Conservation (phyloP, 1,284 basidiomycete genomes). For the Bondarzewia mesenterica region DNA sequence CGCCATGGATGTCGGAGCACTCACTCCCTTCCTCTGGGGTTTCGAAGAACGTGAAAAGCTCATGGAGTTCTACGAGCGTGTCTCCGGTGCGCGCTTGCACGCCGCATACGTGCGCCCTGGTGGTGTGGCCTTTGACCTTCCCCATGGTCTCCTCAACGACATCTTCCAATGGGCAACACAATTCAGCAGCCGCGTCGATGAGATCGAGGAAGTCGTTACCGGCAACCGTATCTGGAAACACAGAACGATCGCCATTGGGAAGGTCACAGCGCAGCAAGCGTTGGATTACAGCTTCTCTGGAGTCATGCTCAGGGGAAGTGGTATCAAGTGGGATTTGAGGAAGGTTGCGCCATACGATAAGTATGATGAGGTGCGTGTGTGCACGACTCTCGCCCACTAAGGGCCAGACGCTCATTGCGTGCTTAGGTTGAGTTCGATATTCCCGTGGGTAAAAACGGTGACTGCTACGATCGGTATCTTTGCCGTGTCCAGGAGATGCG, state of each 20-base stretch:
- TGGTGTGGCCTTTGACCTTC: conserved; percentile 96
- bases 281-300: conserved; percentile 93
- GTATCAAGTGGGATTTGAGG: conserved; percentile 91
- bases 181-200: conserved; percentile 86
- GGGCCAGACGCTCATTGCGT: not conserved
- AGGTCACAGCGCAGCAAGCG: conserved; percentile 89
- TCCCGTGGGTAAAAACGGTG: conserved; percentile 93
- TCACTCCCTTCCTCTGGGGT: conserved; percentile 99
- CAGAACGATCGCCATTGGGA: conserved; percentile 87
- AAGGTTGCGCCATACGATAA: conserved; percentile 95
- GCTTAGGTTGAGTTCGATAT: conserved; percentile 90
- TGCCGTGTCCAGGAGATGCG: conserved; percentile 98
- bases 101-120: conserved; percentile 98
- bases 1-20: conserved; percentile 94
- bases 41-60: conserved; percentile 99
- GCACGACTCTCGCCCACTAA: not conserved
- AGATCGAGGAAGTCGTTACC: conserved; percentile 97
- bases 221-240: conserved; percentile 99
- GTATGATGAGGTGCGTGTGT: conserved; percentile 71
- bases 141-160: conserved; percentile 93
- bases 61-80: conserved; percentile 99
- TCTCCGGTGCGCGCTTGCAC: conserved; percentile 95
- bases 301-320: conserved; percentile 94
- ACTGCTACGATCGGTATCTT: conserved; percentile 95
- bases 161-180: conserved; percentile 98